These are phyloP conservation scores for Russula virescens DNA, from an alignment of 768 basidiomycete species.

Conservation along the genomic window DNA sequence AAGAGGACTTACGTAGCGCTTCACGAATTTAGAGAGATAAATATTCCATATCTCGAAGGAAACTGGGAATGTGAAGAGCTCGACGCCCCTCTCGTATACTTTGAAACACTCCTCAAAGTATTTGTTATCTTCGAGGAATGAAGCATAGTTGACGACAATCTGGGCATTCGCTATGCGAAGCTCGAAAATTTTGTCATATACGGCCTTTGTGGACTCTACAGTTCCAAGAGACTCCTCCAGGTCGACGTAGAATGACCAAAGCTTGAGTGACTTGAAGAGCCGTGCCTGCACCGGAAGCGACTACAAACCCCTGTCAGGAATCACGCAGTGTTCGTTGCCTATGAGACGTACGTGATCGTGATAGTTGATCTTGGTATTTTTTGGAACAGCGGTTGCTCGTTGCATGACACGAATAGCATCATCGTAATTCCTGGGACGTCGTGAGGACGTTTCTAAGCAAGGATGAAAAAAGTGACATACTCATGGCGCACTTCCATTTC, in stretches of 20 bases:
- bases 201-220: slow-evolving; percentile 83
- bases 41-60: slow-evolving; percentile 99
- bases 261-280: slow-evolving; percentile 94
- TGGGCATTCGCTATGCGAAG: slow-evolving; percentile 98
- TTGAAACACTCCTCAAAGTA: slow-evolving; percentile 99
- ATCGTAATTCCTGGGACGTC: slow-evolving; percentile 77
- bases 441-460: slow-evolving; percentile 20
- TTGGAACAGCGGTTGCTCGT: slow-evolving; percentile 86
- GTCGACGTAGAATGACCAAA: slow-evolving; percentile 99
- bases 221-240: slow-evolving; percentile 96
- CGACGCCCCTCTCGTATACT: slow-evolving; percentile 96
- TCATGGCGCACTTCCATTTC: slow-evolving; percentile 96
- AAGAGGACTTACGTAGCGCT: slow-evolving; percentile 72
- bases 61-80: slow-evolving; percentile 95
- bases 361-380: slow-evolving; percentile 85
- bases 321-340: slow-evolving; percentile 18
- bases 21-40: slow-evolving; percentile 93
- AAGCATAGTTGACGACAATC: slow-evolving; percentile 93
- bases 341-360: slow-evolving; percentile 80
- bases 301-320: slow-evolving; percentile 35
- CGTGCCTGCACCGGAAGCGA: slow-evolving; percentile 79
- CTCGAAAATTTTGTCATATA: slow-evolving; percentile 95
- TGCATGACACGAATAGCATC: slow-evolving; percentile 96
- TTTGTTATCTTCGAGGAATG: slow-evolving; percentile 94
- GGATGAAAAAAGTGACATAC: slow-evolving; percentile 45